phyloP scores from a whole-genome alignment of 2,329 filamentous ascomycete species.

The Talaromyces sp. region DNA sequence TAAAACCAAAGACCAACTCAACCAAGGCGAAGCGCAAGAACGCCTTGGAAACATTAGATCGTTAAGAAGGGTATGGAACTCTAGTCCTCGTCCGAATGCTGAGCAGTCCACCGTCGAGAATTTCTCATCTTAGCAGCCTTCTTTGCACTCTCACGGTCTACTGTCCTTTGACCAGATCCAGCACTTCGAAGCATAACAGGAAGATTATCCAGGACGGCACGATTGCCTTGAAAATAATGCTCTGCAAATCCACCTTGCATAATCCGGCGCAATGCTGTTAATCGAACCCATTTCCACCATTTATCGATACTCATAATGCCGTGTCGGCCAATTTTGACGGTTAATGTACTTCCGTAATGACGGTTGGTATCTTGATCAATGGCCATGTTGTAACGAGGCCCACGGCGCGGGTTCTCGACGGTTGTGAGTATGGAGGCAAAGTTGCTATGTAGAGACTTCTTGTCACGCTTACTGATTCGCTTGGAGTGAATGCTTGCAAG shows the following conservation, averaged over 20 bases:
- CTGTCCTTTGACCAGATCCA: constrained; percentile 11
- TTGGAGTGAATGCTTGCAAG: constrained; percentile 64
- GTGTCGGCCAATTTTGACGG: constrained; percentile 59
- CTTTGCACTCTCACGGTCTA: constrained; percentile 30
- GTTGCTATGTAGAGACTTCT: constrained; percentile 66
- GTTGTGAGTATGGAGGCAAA: constrained; percentile 69
- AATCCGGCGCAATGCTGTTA: constrained; percentile 63
- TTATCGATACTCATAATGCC: constrained; percentile 67
- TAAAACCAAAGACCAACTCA: too few relatives aligned
- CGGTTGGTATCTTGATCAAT: constrained; percentile 62
- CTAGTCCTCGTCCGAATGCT: constrained; percentile 31
- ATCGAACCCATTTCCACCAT: constrained; percentile 72
- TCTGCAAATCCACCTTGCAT: constrained; percentile 64
- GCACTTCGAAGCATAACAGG: constrained; percentile 48
- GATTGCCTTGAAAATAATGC: constrained; percentile 64
- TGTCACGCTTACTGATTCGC: constrained; percentile 66
- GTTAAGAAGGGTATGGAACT: too few relatives aligned
- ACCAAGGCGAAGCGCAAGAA: too few relatives aligned
- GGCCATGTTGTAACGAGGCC: constrained; percentile 67
- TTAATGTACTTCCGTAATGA: constrained; percentile 64
- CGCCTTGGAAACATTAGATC: too few relatives aligned
- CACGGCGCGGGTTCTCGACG: constrained; percentile 67
- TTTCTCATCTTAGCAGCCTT: constrained; percentile 33
- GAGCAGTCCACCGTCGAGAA: constrained; percentile 31
- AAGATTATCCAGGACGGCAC: constrained; percentile 62